Base-by-base conservation (phyloP, 768 basidiomycete genomes). In the Kockovaella imperatae region DNA sequence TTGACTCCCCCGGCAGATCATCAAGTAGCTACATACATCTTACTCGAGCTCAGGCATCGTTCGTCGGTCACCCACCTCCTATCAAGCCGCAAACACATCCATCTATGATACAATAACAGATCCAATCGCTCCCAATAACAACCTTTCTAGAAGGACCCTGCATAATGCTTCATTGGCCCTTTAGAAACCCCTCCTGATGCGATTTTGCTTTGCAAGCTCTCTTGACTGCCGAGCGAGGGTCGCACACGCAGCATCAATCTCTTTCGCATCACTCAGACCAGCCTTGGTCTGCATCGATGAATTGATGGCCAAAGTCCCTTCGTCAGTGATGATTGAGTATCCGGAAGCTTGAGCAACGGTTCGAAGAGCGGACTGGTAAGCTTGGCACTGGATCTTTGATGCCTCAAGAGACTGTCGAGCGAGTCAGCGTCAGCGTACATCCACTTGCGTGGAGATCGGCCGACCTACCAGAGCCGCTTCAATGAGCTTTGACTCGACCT, bases 161-260 rank as follows among this genome's bases (percentile, higher is more conserved):
- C n/a, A n/a, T n/a, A n/a, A n/a, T n/a, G n/a, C n/a, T n/a, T n/a
- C n/a, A n/a, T n/a, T n/a, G n/a, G n/a, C n/a, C n/a, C n/a, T n/a
- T n/a, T n/a, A n/a, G n/a, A n/a, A n/a, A n/a, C n/a, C n/a, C n/a
- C 40, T 11, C 40, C 28, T 2, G 78, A 77, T 4, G 43, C 24
- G 29, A 24, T 40, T 24, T 24, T 14, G 20, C 39, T 38, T 46
- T 14, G 51, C 57, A 29, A 59, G 29, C 34, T 59, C 57, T 28
- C 42, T 38, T 21, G 44, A 29, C 45, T 59, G 57, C 35, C 38
- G 41, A 25, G 50, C 53, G 17, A 59, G 50, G 35, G 44, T 25
- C 14, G 25, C 45, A 24, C 54, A 51, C 26, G 53, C 57, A 25
- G 29, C 21, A 15, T 54, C 47, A 4, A 54, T 45, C 21, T 54